Conservation (phyloP, 2,329 filamentous ascomycete genomes). For the Alternaria sp. region DNA sequence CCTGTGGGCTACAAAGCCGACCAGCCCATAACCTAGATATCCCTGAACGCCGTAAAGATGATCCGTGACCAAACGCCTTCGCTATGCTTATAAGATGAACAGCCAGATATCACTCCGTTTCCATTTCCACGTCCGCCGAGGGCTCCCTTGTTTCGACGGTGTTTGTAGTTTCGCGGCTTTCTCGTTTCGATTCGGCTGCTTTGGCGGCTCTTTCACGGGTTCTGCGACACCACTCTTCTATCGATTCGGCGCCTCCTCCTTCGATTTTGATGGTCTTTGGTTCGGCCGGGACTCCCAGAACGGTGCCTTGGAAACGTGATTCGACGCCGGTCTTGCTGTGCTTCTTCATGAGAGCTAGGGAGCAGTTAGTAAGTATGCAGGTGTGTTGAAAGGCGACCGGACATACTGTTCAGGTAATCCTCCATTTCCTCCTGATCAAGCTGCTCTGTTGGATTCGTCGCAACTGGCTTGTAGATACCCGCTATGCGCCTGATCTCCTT, state of each 20-base stretch:
- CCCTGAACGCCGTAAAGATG: slow-evolving; percentile 22
- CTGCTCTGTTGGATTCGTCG: slow-evolving; percentile 54
- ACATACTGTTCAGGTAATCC: slow-evolving; percentile 55
- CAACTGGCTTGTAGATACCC: slow-evolving; percentile 61
- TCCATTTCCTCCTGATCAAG: slow-evolving; percentile 53
- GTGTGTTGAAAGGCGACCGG: neutral
- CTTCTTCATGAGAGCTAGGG: slow-evolving; percentile 81
- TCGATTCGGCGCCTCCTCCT: slow-evolving; percentile 72
- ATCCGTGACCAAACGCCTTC: slow-evolving; percentile 36
- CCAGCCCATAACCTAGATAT: neutral
- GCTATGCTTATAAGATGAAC: slow-evolving; percentile 39
- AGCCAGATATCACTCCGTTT: slow-evolving; percentile 24
- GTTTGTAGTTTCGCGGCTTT: slow-evolving; percentile 26
- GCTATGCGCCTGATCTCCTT: slow-evolving; percentile 83
- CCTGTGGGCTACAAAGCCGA: neutral
- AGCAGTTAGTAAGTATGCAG: slow-evolving; percentile 21
- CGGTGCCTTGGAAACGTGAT: slow-evolving; percentile 81
- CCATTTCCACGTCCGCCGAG: slow-evolving; percentile 36
- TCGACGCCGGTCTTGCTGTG: slow-evolving; percentile 90
- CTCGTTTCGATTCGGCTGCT: slow-evolving; percentile 28
- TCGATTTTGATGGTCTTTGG: slow-evolving; percentile 77
- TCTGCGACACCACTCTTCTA: slow-evolving; percentile 67
- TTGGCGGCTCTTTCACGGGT: slow-evolving; percentile 39
- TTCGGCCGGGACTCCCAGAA: slow-evolving; percentile 77
- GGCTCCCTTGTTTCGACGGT: slow-evolving; percentile 24